Evolutionary conservation across 2,329 filamentous ascomycete species (phyloP).

Genomic region (Corynespora cassiicola): DNA sequence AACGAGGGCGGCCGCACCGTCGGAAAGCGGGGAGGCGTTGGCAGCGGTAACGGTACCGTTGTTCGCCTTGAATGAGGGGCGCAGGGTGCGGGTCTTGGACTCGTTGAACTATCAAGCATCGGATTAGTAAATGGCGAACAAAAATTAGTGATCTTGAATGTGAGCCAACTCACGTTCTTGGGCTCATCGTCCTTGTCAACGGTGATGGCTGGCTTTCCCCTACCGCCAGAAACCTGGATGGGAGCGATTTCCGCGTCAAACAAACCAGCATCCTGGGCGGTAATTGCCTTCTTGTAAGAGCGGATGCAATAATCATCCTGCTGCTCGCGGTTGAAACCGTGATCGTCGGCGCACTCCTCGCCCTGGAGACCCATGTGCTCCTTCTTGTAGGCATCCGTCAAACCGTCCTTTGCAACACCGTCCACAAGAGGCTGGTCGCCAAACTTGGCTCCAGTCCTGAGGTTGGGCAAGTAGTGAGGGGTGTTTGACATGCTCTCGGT

Average conservation of each 20-base stretch:
- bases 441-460: slow-evolving; percentile 91
- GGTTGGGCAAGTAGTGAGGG: slow-evolving; percentile 90
- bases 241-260: slow-evolving; percentile 90
- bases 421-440: slow-evolving; percentile 89
- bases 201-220: slow-evolving; percentile 84
- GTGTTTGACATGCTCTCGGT: slow-evolving; percentile 99
- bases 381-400: slow-evolving; percentile 93
- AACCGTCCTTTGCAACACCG: slow-evolving; percentile 90
- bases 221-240: slow-evolving; percentile 83
- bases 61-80: slow-evolving; percentile 82
- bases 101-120: slow-evolving; percentile 56
- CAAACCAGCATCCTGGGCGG: slow-evolving; percentile 78
- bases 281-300: slow-evolving; percentile 92
- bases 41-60: slow-evolving; percentile 91
- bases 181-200: slow-evolving; percentile 92
- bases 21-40: slow-evolving; percentile 95
- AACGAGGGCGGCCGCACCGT: slow-evolving; percentile 90
- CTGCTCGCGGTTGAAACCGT: slow-evolving; percentile 79
- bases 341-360: slow-evolving; percentile 88
- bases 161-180: slow-evolving; percentile 74
- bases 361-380: slow-evolving; percentile 95
- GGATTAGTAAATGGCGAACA: slow-evolving; percentile 19
- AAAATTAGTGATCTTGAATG: slow-evolving; percentile 17
- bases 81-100: slow-evolving; percentile 57
- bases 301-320: slow-evolving; percentile 97